phyloP scores from a whole-genome alignment of 345 rosid species.

The Raphanus sativus region DNA sequence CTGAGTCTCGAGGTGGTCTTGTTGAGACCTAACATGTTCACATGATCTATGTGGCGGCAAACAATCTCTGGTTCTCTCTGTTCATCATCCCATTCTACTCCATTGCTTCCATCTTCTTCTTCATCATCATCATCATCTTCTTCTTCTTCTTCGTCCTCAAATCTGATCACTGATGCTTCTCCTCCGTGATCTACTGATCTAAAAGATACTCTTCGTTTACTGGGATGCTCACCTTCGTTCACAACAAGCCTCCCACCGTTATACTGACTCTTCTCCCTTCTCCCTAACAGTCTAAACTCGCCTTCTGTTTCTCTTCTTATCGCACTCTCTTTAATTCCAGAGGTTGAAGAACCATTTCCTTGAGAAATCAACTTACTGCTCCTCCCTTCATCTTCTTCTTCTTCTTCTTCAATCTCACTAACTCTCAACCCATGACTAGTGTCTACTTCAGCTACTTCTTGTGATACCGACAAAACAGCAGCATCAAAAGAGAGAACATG shows the following conservation, averaged over 20 bases:
- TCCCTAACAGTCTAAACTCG: slow-evolving; percentile 88
- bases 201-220: slow-evolving; percentile 88
- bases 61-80: slow-evolving; percentile 87
- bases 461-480: slow-evolving; percentile 87
- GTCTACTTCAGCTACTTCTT: slow-evolving; percentile 60
- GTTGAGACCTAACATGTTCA: slow-evolving; percentile 92
- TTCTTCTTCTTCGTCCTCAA: slow-evolving; percentile 68
- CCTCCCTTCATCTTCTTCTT: slow-evolving; percentile 54
- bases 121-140: slow-evolving; percentile 42
- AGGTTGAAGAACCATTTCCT: slow-evolving; percentile 50
- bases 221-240: slow-evolving; percentile 78
- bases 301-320: slow-evolving; percentile 99
- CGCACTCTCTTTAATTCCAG: slow-evolving; percentile 85
- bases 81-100: slow-evolving; percentile 64
- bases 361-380: slow-evolving; percentile 38
- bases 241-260: slow-evolving; percentile 72
- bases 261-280: slow-evolving; percentile 73
- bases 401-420: slow-evolving; percentile 73
- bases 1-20: slow-evolving; percentile 82
- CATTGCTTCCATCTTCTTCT: slow-evolving; percentile 52
- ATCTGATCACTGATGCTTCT: slow-evolving; percentile 62
- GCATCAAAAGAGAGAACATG: slow-evolving; percentile 88
- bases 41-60: slow-evolving; percentile 84
- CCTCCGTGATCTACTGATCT: slow-evolving; percentile 78
- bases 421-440: slow-evolving; percentile 26